Percentiles rank a stretch among this genome's conserved stretches.
Evolutionary conservation across 768 basidiomycete species (phyloP).

Genomic region (Trametes cubensis): DNA sequence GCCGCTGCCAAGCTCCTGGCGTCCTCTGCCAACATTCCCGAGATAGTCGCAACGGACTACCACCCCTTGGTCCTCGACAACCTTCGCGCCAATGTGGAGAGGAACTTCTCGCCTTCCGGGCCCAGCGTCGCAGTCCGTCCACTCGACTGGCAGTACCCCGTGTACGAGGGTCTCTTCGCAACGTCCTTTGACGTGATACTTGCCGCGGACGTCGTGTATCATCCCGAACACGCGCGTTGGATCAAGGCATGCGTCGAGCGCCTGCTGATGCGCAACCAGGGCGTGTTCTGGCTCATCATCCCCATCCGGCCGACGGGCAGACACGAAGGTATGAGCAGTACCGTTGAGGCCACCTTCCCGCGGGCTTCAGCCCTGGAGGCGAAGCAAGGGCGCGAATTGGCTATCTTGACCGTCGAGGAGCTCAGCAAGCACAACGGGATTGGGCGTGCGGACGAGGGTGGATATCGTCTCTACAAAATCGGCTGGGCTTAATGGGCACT

Average conservation of each 20-base stretch:
- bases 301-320: conserved; percentile 67
- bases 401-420: conserved; percentile 50
- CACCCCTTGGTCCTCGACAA: conserved; percentile 77
- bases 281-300: conserved; percentile 73
- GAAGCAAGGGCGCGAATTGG: conserved; percentile 36
- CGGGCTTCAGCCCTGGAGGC: not conserved
- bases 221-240: conserved; percentile 69
- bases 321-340: conserved; percentile 58
- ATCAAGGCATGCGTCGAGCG: conserved; percentile 62
- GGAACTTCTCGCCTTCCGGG: conserved; percentile 46
- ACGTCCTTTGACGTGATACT: conserved; percentile 68
- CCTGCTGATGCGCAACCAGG: conserved; percentile 41
- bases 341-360: conserved; percentile 59
- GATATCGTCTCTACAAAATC: conserved; percentile 71
- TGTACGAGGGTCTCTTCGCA: conserved; percentile 37
- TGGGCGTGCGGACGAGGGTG: conserved; percentile 70
- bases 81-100: conserved; percentile 57
- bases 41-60: conserved; percentile 74
- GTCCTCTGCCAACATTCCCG: conserved; percentile 23
- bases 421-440: conserved; percentile 54
- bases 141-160: conserved; percentile 69
- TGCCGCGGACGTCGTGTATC: conserved; percentile 81
- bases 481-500: conserved; percentile 50
- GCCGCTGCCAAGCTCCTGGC: conserved; percentile 53
- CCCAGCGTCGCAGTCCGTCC: conserved; percentile 45